Conservation (phyloP, 495 filamentous ascomycete genomes). For the Lasiosphaeria hispida region DNA sequence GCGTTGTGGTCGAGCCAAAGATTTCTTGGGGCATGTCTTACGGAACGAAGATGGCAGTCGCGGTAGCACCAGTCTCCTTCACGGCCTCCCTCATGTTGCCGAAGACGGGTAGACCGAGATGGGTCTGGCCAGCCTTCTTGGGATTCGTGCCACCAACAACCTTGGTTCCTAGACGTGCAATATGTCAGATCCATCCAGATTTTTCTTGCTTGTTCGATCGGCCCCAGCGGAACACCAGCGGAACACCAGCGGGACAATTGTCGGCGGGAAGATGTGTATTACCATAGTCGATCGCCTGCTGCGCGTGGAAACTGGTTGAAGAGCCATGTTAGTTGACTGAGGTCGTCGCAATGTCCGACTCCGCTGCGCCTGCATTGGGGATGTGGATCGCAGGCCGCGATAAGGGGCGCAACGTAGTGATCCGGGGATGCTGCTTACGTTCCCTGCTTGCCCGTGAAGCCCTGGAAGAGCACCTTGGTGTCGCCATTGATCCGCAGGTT, state of each 20-base stretch:
- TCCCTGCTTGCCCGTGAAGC: slow-evolving; percentile 98
- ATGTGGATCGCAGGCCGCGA: slow-evolving; percentile 16
- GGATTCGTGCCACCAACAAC: slow-evolving; percentile 98
- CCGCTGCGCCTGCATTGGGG: neutral
- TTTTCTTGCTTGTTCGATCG: slow-evolving; percentile 2
- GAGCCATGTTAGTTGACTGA: slow-evolving; percentile 40
- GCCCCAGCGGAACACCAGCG: neutral
- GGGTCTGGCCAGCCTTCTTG: slow-evolving; percentile 89
- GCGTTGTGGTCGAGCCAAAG: neutral
- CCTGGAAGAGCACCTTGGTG: slow-evolving; percentile 94
- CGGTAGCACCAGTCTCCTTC: slow-evolving; percentile 85
- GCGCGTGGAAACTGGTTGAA: slow-evolving; percentile 79
- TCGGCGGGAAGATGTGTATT: slow-evolving; percentile 24
- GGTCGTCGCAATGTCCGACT: neutral
- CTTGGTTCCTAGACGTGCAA: slow-evolving; percentile 67
- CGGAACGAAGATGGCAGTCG: slow-evolving; percentile 97
- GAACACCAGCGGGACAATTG: neutral
- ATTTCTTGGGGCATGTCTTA: slow-evolving; percentile 41
- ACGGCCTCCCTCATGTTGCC: slow-evolving; percentile 83
- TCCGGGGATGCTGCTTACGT: slow-evolving; percentile 62
- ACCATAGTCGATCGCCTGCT: slow-evolving; percentile 98
- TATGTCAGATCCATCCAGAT: slow-evolving; percentile 15
- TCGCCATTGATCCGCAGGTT: slow-evolving; percentile 91
- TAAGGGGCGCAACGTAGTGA: slow-evolving; percentile 11
- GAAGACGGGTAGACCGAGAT: slow-evolving; percentile 93